Evolutionary conservation across 169 alveolate species (phyloP).

Genomic region (Fabrea salina): DNA sequence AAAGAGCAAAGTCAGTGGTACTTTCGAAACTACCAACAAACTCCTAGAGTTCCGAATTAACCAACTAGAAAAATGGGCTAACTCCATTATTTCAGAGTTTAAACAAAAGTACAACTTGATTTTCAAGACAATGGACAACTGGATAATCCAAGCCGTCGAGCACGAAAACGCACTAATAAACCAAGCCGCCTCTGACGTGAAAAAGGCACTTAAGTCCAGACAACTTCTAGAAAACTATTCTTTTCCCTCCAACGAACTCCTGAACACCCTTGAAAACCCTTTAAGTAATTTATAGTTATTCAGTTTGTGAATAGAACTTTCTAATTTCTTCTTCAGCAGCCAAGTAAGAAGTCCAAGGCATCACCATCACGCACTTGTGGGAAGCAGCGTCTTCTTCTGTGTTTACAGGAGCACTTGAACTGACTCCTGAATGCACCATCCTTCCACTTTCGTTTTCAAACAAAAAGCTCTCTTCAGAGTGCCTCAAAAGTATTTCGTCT

Average conservation of each 20-base stretch:
- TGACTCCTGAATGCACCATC: not conserved
- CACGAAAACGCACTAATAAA: not conserved
- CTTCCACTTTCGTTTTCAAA: constrained; percentile 6
- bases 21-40: not conserved
- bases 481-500: constrained; percentile 1
- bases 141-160: not conserved
- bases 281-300: too few species aligned
- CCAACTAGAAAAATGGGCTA: not conserved
- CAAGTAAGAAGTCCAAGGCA: too few species aligned
- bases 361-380: too few species aligned
- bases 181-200: not conserved
- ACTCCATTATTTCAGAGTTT: not conserved
- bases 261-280: too few species aligned
- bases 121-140: not conserved
- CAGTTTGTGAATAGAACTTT: too few species aligned
- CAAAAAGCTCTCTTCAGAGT: constrained; percentile 17
- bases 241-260: too few species aligned
- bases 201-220: not conserved
- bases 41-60: not conserved
- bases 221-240: too few species aligned
- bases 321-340: too few species aligned
- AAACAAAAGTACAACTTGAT: not conserved
- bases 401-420: too few species aligned
- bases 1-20: not conserved
- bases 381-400: too few species aligned